Percentiles rank a stretch among this genome's conserved stretches.
phyloP scores from a whole-genome alignment of 1,284 basidiomycete species.

The Phylloboletellus chloephorus region DNA sequence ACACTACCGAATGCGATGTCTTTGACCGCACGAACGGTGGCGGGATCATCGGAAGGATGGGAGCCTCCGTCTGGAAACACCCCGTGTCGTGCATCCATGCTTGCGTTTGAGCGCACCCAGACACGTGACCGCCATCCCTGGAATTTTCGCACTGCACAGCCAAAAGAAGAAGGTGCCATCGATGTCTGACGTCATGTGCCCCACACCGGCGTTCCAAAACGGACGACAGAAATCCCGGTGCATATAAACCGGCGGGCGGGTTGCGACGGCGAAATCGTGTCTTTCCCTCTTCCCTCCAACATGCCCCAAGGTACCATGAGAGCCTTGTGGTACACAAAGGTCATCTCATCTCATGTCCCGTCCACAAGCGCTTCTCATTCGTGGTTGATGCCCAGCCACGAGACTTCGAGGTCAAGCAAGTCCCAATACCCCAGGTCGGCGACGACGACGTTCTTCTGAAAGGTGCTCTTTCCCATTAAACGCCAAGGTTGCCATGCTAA shows the following conservation, averaged over 20 bases:
- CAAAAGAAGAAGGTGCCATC: slow-evolving; percentile 2
- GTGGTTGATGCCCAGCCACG: slow-evolving; percentile 32
- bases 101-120: no score
- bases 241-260: slow-evolving; percentile 23
- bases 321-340: slow-evolving; percentile 32
- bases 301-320: slow-evolving; percentile 33
- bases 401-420: slow-evolving; percentile 46
- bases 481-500: slow-evolving; percentile 6
- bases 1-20: slow-evolving; percentile 60
- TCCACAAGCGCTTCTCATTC: slow-evolving; percentile 12
- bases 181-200: slow-evolving; percentile 24
- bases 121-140: no score
- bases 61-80: slow-evolving; percentile 6
- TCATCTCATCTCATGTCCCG: slow-evolving; percentile 4
- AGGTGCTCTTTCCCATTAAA: slow-evolving; percentile 31
- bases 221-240: slow-evolving; percentile 11
- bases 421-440: slow-evolving; percentile 50
- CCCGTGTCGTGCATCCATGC: slow-evolving; percentile 7
- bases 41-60: slow-evolving; percentile 21
- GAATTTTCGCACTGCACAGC: no score
- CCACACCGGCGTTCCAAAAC: slow-evolving; percentile 16
- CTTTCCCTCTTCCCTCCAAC: slow-evolving; percentile 9
- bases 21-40: slow-evolving; percentile 40
- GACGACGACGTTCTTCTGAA: slow-evolving; percentile 60
- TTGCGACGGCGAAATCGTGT: slow-evolving; percentile 2